These are phyloP conservation scores for Botryobasidium botryosum DNA, from an alignment of 768 basidiomycete species.

Conservation along the genomic window DNA sequence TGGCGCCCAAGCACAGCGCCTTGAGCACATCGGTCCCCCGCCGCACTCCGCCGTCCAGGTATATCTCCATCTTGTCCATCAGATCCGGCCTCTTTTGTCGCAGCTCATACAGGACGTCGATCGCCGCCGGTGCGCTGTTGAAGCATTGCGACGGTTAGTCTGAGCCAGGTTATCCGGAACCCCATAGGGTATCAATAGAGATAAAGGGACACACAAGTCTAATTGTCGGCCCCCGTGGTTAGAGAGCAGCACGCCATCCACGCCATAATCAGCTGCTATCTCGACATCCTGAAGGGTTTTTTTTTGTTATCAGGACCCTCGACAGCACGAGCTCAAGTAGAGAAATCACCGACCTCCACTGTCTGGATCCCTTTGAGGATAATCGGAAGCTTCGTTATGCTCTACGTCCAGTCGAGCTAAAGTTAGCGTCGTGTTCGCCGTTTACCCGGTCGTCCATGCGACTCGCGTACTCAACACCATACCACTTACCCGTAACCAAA, in stretches of 20 bases:
- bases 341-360: slow-evolving; percentile 23
- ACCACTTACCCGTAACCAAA: slow-evolving; percentile 5
- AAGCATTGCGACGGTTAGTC: slow-evolving; percentile 7
- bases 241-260: slow-evolving; percentile 74
- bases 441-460: not conserved
- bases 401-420: slow-evolving; percentile 37
- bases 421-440: not conserved
- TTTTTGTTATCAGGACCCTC: slow-evolving; percentile 1
- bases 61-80: slow-evolving; percentile 26
- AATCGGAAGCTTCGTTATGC: slow-evolving; percentile 26
- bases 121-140: slow-evolving; percentile 18
- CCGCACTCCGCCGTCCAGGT: slow-evolving; percentile 30
- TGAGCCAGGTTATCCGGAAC: not conserved
- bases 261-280: slow-evolving; percentile 65
- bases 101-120: slow-evolving; percentile 51
- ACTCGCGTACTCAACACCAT: no score
- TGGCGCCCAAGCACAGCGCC: slow-evolving; percentile 42
- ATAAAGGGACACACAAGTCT: slow-evolving; percentile 21
- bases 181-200: not conserved
- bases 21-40: slow-evolving; percentile 32
- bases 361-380: slow-evolving; percentile 30
- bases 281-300: slow-evolving; percentile 44
- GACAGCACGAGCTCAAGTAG: not conserved
- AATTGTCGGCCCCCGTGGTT: slow-evolving; percentile 66
- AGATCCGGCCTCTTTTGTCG: slow-evolving; percentile 46